Evolutionary conservation across 495 filamentous ascomycete species (phyloP).

Genomic region (Aspergillus cavernicola): DNA sequence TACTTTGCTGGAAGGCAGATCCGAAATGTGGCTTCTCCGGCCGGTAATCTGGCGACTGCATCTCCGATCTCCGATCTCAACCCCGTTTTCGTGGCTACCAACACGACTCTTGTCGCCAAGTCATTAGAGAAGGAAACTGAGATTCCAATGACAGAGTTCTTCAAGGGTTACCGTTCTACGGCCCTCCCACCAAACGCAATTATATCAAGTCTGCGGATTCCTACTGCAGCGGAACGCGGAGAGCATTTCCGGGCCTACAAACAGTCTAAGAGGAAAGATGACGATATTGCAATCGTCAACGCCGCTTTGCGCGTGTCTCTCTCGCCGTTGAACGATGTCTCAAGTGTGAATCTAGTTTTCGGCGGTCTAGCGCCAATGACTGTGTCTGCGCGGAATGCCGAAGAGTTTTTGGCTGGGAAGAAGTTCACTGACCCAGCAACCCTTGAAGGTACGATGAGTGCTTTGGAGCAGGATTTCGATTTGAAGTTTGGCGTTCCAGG

Average conservation of each 20-base stretch:
- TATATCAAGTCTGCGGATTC: conserved; percentile 82
- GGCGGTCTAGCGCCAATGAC: conserved; percentile 90
- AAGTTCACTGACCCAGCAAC: conserved; percentile 75
- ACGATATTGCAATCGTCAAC: conserved; percentile 96
- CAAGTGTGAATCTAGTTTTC: conserved; percentile 73
- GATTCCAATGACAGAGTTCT: conserved; percentile 90
- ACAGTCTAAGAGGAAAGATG: conserved; percentile 92
- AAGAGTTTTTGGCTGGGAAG: conserved; percentile 67
- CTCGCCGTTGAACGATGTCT: conserved; percentile 59
- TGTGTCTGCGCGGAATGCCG: conserved; percentile 72
- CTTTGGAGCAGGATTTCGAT: conserved; percentile 82
- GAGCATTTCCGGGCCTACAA: conserved; percentile 76
- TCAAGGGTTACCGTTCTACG: conserved; percentile 85
- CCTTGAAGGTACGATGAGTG: conserved; percentile 82
- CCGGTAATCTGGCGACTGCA: conserved; percentile 91
- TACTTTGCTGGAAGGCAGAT: conserved; percentile 98
- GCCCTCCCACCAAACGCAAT: conserved; percentile 78
- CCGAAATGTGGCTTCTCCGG: conserved; percentile 92
- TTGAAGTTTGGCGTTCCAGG: conserved; percentile 83
- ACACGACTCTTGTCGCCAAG: conserved; percentile 75
- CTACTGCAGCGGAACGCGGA: conserved; percentile 55
- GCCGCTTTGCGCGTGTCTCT: conserved; percentile 71
- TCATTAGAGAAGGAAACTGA: conserved; percentile 65
- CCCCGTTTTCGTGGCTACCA: conserved; percentile 86
- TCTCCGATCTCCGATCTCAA: conserved; percentile 97